Evolutionary conservation across 768 basidiomycete genomes (phyloP), one percentile per base, ranked within the genome.

Genomic region (Termitomyces sp.): DNA sequence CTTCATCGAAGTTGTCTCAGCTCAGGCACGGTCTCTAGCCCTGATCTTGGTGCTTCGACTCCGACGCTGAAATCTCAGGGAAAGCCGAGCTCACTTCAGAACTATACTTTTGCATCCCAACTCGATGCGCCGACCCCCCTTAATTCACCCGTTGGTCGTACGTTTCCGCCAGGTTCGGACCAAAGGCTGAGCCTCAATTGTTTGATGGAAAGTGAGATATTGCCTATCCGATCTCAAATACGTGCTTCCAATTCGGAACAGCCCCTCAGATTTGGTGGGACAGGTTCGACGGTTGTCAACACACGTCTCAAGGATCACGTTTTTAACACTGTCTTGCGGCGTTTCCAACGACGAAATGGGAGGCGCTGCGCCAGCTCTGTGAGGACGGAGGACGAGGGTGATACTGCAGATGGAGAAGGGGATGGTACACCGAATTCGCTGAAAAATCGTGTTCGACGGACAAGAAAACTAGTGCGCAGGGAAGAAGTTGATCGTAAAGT

Each of bases 281-380:
- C 88, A 2, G 96, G 96, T 1, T 92, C 90, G 14, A 98, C 97
- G 6, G 82, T 87, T 54, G 94, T 98, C 59, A 98, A 99, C 70
- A 93, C 90, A 40, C 91, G 85, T 69, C 76, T 99, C 58, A 95
- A 94, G 72, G 94, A 98, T 67, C 94, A 96, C 64, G 93, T 99
- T 47, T 96, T 99, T 68, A 90, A 84, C 59, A 90, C 91, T 18
- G 85, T 98, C 33, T 75, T 98, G 60, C 84, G 86, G 49, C 80
- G 90, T 58, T 82, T 93, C 58, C 79, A 81, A 40, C 81, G 83
- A 62, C 81, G 82, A 35, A 73, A 75, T 10, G 76, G 71, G 43
- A 75, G 75, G 24, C 70, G 75, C 32, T 70, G 71, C 63, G 66
- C 66, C 13, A 68, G 73, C 43, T 73, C 66, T 38, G 67, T 73